Conservation (phyloP, 352 stramenopile genomes). For the Globisporangium rhizosaccharum region DNA sequence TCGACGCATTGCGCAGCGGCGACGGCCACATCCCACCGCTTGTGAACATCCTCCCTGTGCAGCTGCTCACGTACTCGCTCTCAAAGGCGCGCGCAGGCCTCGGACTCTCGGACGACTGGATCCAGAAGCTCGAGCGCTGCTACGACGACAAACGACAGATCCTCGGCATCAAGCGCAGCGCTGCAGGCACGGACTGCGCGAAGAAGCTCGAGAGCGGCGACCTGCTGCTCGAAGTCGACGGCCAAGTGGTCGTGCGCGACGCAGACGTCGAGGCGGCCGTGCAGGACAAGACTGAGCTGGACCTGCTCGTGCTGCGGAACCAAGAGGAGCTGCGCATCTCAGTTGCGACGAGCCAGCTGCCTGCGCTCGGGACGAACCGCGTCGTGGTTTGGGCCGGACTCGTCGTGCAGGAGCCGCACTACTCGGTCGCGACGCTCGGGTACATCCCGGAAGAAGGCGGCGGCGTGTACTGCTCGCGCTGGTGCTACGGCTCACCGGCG, state of each 20-base stretch:
- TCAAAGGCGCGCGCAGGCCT: constrained; percentile 85
- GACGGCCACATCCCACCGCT: constrained; percentile 31
- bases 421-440: constrained; percentile 73
- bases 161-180: constrained; percentile 77
- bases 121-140: constrained; percentile 68
- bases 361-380: constrained; percentile 80
- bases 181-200: constrained; percentile 58
- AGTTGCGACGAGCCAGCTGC: constrained; percentile 57
- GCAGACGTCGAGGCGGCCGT: constrained; percentile 67
- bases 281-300: constrained; percentile 44
- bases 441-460: constrained; percentile 85
- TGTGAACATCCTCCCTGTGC: constrained; percentile 62
- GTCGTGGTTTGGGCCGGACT: constrained; percentile 89
- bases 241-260: constrained; percentile 68
- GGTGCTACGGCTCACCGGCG: constrained; percentile 88
- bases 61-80: constrained; percentile 80
- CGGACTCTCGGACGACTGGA: constrained; percentile 79
- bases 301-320: constrained; percentile 69
- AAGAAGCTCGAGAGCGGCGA: constrained; percentile 76
- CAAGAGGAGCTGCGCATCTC: constrained; percentile 59
- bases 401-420: constrained; percentile 89
- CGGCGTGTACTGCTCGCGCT: constrained; percentile 86
- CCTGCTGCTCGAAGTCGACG: constrained; percentile 81
- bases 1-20: constrained; percentile 40
- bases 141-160: constrained; percentile 86